Base-by-base conservation (phyloP, 2,329 filamentous ascomycete species). In the Colletotrichum kahawae region DNA sequence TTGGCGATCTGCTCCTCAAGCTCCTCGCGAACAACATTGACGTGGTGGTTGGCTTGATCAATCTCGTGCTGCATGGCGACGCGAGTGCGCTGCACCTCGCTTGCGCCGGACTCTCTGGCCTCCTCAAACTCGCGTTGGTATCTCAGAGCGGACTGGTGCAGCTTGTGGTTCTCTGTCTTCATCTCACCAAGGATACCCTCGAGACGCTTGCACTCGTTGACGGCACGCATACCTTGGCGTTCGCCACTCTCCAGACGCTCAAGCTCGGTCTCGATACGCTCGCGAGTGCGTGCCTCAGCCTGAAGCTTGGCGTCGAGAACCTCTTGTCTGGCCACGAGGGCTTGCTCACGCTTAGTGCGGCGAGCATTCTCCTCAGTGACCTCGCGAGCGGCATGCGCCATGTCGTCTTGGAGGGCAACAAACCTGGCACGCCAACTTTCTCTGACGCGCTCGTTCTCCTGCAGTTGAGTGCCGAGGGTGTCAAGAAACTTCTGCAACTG, bases 351-450 rank as follows among this genome's bases (percentile, higher is more conserved):
- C 85, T 94, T 94, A 79, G 92, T 92, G 85, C 94, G 96, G 43
- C 91, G 89, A 34, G 93, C 92, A 81, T 96, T 96, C 81, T 98
- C 96, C 79, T 94, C 92, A 27, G 94, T 92, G 76, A 98, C 92
- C 76, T 98, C 93, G 62, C 92, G 92, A 68, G 95, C 93, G 64
- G 95, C 94, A 71, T 88, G 88, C 36, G 92, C 91, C 93, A 98
- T 96, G 79, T 98, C 95, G 77, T 95, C 91, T 84, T 98, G 96
- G 51, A 99, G 88, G 75, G 92, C 92, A 79, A 96, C 92, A 80
- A 98, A 94, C 84, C 97, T 98, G 82, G 89, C 88, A 78, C 95
- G 93, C 91, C 97, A 96, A 76, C 90, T 92, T 82, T 98, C 95
- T 73, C 95, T 93, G 74, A 97, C 91, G 77, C 93, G 92, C 81